Evolutionary conservation across 306 rosid species (phyloP).

Genomic region (Echinosophora koreensis): DNA sequence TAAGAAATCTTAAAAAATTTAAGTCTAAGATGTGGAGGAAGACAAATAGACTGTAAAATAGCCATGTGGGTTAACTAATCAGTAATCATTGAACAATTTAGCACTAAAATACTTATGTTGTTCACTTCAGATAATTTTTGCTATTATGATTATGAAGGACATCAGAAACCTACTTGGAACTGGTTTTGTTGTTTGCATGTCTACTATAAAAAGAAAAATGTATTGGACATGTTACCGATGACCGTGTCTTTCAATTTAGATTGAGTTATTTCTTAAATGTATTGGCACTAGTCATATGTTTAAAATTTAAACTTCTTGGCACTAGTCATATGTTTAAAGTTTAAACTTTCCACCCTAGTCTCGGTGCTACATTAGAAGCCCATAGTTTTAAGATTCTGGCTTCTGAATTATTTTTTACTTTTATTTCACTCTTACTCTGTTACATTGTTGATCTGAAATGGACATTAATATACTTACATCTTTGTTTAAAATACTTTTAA

Average conservation of each 20-base stretch:
- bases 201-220: background rate
- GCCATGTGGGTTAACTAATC: no score
- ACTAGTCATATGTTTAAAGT: constrained; percentile 11
- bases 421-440: background rate
- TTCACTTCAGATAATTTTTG: no score
- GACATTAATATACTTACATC: background rate
- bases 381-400: background rate
- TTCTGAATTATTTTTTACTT: background rate
- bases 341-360: no score
- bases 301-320: background rate
- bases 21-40: no score
- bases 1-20: no score
- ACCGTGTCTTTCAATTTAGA: background rate
- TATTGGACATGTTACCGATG: background rate
- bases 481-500: constrained; percentile 18
- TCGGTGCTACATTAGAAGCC: background rate
- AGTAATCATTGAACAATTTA: no score
- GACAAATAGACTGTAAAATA: no score
- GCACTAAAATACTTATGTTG: no score
- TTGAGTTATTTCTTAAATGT: background rate
- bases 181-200: background rate
- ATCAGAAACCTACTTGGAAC: no score
- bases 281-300: constrained; percentile 16
- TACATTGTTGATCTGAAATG: constrained; percentile 5
- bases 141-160: no score